These are phyloP conservation scores for Yueomyces sp. DNA, from an alignment of 805 yeast species.

Conservation along the genomic window DNA sequence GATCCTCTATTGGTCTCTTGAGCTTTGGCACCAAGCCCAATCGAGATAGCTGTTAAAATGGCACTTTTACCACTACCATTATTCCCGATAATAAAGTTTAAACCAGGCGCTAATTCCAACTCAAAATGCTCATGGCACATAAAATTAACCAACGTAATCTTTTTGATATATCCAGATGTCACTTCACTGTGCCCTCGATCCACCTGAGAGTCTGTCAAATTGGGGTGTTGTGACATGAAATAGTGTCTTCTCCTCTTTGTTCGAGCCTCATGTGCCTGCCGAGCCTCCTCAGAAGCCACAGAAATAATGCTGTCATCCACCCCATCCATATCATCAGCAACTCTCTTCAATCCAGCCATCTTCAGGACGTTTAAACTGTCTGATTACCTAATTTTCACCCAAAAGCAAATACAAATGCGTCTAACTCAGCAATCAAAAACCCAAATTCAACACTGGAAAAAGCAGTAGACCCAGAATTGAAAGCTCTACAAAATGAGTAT, in stretches of 20 bases:
- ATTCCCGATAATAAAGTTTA: slow-evolving; percentile 78
- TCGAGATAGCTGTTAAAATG: slow-evolving; percentile 71
- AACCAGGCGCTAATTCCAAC: slow-evolving; percentile 59
- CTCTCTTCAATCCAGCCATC: too few relatives aligned
- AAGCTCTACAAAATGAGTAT: too few relatives aligned
- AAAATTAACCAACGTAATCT: slow-evolving; percentile 54
- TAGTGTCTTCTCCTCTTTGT: not conserved
- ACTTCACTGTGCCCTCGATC: not conserved
- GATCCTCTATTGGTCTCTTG: slow-evolving; percentile 76
- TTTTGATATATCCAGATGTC: slow-evolving; percentile 51
- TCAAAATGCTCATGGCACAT: slow-evolving; percentile 85
- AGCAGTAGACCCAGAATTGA: too few relatives aligned
- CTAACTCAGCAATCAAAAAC: too few relatives aligned
- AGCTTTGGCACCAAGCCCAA: slow-evolving; percentile 84
- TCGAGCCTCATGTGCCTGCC: not conserved
- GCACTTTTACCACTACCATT: slow-evolving; percentile 93
- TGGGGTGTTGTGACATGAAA: not conserved
- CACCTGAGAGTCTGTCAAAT: not conserved
- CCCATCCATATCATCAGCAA: too few relatives aligned
- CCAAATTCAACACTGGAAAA: too few relatives aligned
- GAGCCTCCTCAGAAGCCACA: not conserved
- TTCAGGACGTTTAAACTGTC: too few relatives aligned
- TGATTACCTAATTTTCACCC: too few relatives aligned
- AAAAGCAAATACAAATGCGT: too few relatives aligned
- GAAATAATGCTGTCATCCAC: too few relatives aligned